A percentile compares a stretch with the other conserved stretches of the same genome.
These are phyloP conservation scores for Coemansia sp. DNA, from an alignment of 192 early-diverging fungal genomes.

Conservation along the genomic window DNA sequence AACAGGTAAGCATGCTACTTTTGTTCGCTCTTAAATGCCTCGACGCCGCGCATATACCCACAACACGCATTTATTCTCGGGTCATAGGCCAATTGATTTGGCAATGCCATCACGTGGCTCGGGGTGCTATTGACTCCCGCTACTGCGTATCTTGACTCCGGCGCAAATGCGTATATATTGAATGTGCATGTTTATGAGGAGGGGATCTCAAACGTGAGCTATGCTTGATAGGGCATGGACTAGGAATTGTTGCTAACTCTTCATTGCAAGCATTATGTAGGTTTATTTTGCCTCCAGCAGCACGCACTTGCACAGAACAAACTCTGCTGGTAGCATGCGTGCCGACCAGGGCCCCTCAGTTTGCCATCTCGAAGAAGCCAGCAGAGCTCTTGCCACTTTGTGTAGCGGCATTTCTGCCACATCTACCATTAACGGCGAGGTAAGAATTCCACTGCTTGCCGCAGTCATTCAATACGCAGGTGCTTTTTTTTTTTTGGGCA, in stretches of 20 bases:
- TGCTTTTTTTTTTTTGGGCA: neutral
- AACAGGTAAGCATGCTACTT: slow-evolving; percentile 4
- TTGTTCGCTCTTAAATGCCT: too few relatives aligned
- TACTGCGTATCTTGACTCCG: neutral
- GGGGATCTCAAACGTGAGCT: too few relatives aligned
- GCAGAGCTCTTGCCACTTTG: slow-evolving; percentile 36
- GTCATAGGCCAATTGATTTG: slow-evolving; percentile 3
- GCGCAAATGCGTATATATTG: too few relatives aligned
- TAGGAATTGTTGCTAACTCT: too few relatives aligned
- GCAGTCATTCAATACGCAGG: neutral
- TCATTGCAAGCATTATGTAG: too few relatives aligned
- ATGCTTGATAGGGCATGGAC: too few relatives aligned
- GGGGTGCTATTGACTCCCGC: too few relatives aligned
- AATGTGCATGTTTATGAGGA: too few relatives aligned
- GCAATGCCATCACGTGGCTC: neutral
- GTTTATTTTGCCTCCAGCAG: neutral
- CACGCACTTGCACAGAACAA: neutral
- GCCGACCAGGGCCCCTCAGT: slow-evolving; percentile 28
- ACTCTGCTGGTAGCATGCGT: slow-evolving; percentile 27
- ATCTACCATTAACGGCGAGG: slow-evolving; percentile 29
- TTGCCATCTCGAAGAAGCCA: slow-evolving; percentile 46
- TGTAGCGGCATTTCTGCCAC: slow-evolving; percentile 25
- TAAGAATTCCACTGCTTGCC: slow-evolving; percentile 8
- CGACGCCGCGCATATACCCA: slow-evolving; percentile 3
- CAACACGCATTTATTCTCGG: too few relatives aligned